Evolutionary conservation across 2,329 filamentous ascomycete species (phyloP).

Genomic region (Didymella segeticola): DNA sequence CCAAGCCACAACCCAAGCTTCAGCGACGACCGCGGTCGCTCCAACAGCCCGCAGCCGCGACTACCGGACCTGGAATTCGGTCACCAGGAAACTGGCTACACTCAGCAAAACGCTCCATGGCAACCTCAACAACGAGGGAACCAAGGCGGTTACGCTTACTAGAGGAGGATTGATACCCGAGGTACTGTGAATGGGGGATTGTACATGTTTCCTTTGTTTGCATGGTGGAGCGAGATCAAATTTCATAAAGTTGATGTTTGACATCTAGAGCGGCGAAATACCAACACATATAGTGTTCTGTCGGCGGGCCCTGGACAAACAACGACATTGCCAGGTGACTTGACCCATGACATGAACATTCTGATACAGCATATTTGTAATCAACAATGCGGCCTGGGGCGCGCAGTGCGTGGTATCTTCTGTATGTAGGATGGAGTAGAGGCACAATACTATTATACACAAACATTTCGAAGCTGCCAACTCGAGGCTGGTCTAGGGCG

Average conservation of each 20-base stretch:
- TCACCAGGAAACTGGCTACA: constrained; percentile 27
- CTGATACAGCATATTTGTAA: constrained; percentile 19
- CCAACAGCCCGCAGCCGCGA: constrained; percentile 38
- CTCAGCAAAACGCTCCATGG: constrained; percentile 31
- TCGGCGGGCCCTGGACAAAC: constrained; percentile 19
- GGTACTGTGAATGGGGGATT: constrained; percentile 8
- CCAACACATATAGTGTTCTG: constrained; percentile 17
- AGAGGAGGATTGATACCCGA: constrained; percentile 21
- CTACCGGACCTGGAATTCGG: constrained; percentile 40
- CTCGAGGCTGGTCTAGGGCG: neutral
- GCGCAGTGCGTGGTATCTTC: constrained; percentile 9
- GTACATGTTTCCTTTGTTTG: constrained; percentile 19
- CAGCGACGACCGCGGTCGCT: constrained; percentile 30
- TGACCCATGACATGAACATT: constrained; percentile 20
- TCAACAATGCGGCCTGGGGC: constrained; percentile 17
- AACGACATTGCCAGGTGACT: constrained; percentile 16
- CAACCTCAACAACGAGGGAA: constrained; percentile 32
- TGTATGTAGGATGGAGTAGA: constrained; percentile 14
- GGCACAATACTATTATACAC: constrained; percentile 4
- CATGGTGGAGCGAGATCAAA: constrained; percentile 11
- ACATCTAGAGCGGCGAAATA: constrained; percentile 15
- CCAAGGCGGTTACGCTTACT: constrained; percentile 37
- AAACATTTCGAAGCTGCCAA: neutral
- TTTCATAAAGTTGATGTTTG: constrained; percentile 3
- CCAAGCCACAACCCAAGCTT: constrained; percentile 32